Percentiles rank a stretch among this genome's conserved stretches.
These are phyloP conservation scores for Saccharomycopsis hybrid DNA, from an alignment of 1,139 yeast genomes.

Conservation along the genomic window DNA sequence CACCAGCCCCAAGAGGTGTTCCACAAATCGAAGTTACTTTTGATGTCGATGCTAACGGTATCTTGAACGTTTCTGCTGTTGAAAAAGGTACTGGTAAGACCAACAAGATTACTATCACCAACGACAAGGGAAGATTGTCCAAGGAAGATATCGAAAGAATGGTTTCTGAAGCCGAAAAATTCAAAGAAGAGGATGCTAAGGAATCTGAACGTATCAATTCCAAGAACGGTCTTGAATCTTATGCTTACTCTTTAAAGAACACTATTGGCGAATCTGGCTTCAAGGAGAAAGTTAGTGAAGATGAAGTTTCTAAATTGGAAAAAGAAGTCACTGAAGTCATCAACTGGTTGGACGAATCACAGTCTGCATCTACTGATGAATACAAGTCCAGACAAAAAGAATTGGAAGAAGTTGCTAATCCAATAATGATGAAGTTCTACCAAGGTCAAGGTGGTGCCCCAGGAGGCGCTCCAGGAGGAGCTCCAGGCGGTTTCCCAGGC, in stretches of 20 bases:
- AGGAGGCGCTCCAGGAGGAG: conserved; percentile 14
- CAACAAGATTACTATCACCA: conserved; percentile 88
- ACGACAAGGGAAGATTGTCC: conserved; percentile 94
- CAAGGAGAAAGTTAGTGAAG: conserved; percentile 77
- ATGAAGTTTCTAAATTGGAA: conserved; percentile 80
- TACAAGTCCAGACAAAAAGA: conserved; percentile 61
- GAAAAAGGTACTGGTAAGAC: conserved; percentile 98
- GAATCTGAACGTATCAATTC: conserved; percentile 75
- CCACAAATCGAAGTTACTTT: conserved; percentile 96
- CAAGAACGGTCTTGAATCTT: conserved; percentile 82
- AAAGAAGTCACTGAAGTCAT: conserved; percentile 84
- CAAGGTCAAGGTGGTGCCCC: conserved; percentile 42
- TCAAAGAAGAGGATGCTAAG: conserved; percentile 80
- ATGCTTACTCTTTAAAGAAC: conserved; percentile 78
- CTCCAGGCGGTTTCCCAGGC: conserved; percentile 29
- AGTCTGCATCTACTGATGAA: conserved; percentile 84
- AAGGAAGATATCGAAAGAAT: conserved; percentile 87
- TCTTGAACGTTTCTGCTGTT: conserved; percentile 85
- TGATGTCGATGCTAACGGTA: conserved; percentile 92
- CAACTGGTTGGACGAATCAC: conserved; percentile 86
- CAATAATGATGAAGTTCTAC: conserved; percentile 59
- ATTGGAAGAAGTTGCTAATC: conserved; percentile 57
- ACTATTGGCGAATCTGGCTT: conserved; percentile 64
- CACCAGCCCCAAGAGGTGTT: conserved; percentile 97
- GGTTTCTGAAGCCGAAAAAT: conserved; percentile 92